Base-by-base conservation (phyloP, 768 basidiomycete genomes). In the Lanmaoa rubissima region DNA sequence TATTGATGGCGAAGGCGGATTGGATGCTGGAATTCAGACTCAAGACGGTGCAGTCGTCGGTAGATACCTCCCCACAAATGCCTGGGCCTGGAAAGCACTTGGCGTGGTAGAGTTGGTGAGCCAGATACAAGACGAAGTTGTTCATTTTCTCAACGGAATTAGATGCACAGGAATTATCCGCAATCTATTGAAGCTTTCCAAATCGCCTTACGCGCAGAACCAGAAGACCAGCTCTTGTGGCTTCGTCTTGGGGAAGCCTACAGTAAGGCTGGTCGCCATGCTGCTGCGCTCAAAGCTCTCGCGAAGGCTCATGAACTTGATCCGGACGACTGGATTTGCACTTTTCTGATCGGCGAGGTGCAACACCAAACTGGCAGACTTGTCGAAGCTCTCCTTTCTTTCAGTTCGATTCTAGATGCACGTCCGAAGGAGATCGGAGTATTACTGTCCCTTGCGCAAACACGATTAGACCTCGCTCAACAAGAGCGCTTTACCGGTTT, bases 51-150 rank as follows among this genome's bases (percentile, higher is more conserved):
- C 67, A 4, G 70, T 73, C n/a, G 68, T 74, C 5, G 68, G 71
- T 3, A 76, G 82, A 62, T 86, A 86, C 68, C 76, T 84, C 42
- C 88, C 91, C 0, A 85, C 84, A 38, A 94, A 96, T 64, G 82
- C 88, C 9, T 99, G 97, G 97, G 97, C 97, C 4, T 99, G 96
- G 95, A 98, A 97, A 73, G 95, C 94, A 21, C 74, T 93, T 36
- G 97, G 94, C 1, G 84, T 92, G 1, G 94, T 94, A 2, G 94
- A 95, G 69, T 75, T 95, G 74, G 96, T 94, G 65, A 71, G 88
- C 75, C 43, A 21, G 21, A 16, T 47, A 35, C 47, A 51, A 63
- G 59, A 31, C 19, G 16, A 8, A 17, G 28, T 41, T 13, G 21
- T 53, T 43, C n/a, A 13, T 28, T 8, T 58, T 51, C 44, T 41